Conservation (phyloP, 805 yeast species). For the Yarrowia sp. region DNA sequence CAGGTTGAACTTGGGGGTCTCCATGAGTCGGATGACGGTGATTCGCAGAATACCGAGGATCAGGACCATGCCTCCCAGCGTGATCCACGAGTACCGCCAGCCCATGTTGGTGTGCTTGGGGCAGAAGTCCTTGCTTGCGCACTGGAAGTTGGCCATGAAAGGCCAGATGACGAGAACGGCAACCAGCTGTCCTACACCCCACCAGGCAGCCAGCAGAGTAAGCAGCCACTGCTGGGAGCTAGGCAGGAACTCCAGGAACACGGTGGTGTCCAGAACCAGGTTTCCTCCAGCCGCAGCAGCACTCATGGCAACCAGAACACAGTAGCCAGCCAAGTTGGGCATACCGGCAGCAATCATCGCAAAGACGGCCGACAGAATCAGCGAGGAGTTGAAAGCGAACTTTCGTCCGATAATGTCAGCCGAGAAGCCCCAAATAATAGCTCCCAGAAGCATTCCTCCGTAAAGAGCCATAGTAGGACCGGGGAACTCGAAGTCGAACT, state of each 20-base stretch:
- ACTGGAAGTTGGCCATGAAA: slow-evolving; percentile 50
- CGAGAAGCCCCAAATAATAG: slow-evolving; percentile 55
- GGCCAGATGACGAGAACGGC: slow-evolving; percentile 56
- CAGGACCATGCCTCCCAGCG: slow-evolving; percentile 53
- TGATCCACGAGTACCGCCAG: slow-evolving; percentile 59
- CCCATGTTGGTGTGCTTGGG: slow-evolving; percentile 51
- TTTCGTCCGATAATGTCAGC: slow-evolving; percentile 57
- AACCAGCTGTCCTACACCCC: slow-evolving; percentile 63
- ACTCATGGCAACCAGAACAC: slow-evolving; percentile 43
- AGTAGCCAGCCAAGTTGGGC: slow-evolving; percentile 49
- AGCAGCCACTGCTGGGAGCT: slow-evolving; percentile 50
- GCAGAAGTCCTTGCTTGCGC: slow-evolving; percentile 46
- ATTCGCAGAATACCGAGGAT: slow-evolving; percentile 50
- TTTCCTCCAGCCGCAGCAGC: slow-evolving; percentile 58
- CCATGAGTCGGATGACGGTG: slow-evolving; percentile 47
- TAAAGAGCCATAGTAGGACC: slow-evolving; percentile 48
- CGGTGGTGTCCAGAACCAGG: slow-evolving; percentile 53
- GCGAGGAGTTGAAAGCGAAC: slow-evolving; percentile 50
- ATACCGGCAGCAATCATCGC: slow-evolving; percentile 56
- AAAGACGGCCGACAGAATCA: slow-evolving; percentile 50
- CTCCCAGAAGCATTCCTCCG: slow-evolving; percentile 53
- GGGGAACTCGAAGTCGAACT: slow-evolving; percentile 48
- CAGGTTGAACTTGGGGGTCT: slow-evolving; percentile 56
- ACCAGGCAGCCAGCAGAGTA: slow-evolving; percentile 56
- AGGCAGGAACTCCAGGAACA: slow-evolving; percentile 55